These are phyloP conservation scores for Geotrichum klebahnii DNA, from an alignment of 1,139 yeast genomes.

Conservation along the genomic window DNA sequence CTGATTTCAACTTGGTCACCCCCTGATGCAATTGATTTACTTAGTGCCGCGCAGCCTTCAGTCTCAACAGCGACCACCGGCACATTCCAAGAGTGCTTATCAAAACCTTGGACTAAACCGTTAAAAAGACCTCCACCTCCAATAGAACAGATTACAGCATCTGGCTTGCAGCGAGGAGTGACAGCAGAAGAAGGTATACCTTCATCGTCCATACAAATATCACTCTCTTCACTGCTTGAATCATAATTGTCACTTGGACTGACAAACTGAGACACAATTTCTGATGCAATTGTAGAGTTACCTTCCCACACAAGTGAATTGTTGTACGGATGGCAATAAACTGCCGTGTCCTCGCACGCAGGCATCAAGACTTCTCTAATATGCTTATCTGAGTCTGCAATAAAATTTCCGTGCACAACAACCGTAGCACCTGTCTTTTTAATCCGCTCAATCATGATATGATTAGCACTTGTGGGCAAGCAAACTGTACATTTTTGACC, in stretches of 20 bases:
- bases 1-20: constrained; percentile 41
- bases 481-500: constrained; percentile 57
- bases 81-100: constrained; percentile 42
- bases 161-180: too few relatives aligned
- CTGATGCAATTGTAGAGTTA: constrained; percentile 58
- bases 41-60: constrained; percentile 57
- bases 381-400: constrained; percentile 60
- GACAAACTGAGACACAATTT: constrained; percentile 47
- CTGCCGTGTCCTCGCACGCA: constrained; percentile 31
- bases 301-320: constrained; percentile 66
- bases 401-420: constrained; percentile 52
- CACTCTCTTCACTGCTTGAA: background rate
- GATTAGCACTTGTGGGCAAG: constrained; percentile 50
- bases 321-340: constrained; percentile 70
- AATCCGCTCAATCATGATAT: constrained; percentile 45
- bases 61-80: constrained; percentile 63
- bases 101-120: constrained; percentile 59
- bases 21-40: constrained; percentile 46
- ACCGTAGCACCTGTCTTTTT: constrained; percentile 54
- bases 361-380: constrained; percentile 42
- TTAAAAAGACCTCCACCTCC: constrained; percentile 75
- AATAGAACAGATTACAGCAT: constrained; percentile 62
- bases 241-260: background rate
- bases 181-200: background rate
- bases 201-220: background rate